phyloP scores from a whole-genome alignment of 441 rosid genomes.

The Pelargonium fulgidum region DNA sequence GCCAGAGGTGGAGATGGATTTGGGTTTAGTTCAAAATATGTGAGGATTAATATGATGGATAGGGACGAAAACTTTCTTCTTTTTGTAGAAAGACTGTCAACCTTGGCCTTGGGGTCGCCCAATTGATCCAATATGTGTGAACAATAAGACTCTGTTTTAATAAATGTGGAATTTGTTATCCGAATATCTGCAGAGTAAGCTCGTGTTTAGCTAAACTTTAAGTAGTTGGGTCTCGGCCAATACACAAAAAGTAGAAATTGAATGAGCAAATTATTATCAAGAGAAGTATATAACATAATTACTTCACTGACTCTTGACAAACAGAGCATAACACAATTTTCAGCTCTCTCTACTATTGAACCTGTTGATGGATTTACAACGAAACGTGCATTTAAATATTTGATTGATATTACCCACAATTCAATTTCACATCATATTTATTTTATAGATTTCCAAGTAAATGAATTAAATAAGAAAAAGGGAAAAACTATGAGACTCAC shows the following conservation, averaged over 20 bases:
- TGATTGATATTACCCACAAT: neutral
- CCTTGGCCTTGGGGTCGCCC: conserved; percentile 19
- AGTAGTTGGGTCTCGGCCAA: no score
- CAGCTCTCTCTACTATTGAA: neutral
- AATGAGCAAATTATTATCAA: no score
- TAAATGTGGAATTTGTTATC: no score
- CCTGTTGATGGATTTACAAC: neutral
- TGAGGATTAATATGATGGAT: conserved; percentile 66
- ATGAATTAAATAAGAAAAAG: neutral
- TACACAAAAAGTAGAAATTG: no score
- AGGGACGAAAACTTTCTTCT: conserved; percentile 42
- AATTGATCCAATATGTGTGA: conserved; percentile 7
- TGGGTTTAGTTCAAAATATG: conserved; percentile 42
- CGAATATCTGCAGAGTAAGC: no score
- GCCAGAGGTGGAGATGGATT: conserved; percentile 52
- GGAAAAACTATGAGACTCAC: neutral
- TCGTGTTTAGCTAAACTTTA: no score
- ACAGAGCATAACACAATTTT: neutral
- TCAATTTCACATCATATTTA: neutral
- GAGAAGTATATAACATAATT: no score
- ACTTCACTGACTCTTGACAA: no score
- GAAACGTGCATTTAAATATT: neutral
- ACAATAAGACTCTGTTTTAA: neutral
- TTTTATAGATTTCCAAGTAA: no score
- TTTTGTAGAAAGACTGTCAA: conserved; percentile 56